A percentile compares a stretch with the other conserved stretches of the same genome.
These are phyloP conservation scores for Hypoxylon cercidicola DNA, from an alignment of 495 filamentous ascomycete genomes.

Conservation along the genomic window DNA sequence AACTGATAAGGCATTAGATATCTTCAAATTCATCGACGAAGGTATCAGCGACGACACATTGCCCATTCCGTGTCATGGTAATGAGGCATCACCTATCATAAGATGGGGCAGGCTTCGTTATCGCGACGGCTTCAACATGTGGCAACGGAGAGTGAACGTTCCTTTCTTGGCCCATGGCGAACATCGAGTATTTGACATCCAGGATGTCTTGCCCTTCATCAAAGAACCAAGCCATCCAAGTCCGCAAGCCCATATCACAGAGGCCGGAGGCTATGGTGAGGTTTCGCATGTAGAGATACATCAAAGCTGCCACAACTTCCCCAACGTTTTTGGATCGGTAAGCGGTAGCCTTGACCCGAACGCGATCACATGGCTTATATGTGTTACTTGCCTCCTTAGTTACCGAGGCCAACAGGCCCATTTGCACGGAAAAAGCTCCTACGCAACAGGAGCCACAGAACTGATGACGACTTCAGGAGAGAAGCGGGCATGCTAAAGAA, in stretches of 20 bases:
- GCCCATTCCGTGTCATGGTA: not conserved
- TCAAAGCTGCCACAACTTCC: conserved; percentile 7
- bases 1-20: not conserved
- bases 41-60: not conserved
- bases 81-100: not conserved
- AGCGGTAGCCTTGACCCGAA: not conserved
- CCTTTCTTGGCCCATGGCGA: conserved; percentile 7
- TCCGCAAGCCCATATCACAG: not conserved
- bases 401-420: conserved; percentile 10
- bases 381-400: not conserved
- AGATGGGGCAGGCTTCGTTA: not conserved
- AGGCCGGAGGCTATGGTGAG: conserved; percentile 11
- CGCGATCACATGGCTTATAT: too few species aligned
- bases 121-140: conserved; percentile 3
- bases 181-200: conserved; percentile 2
- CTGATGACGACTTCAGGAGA: conserved; percentile 4
- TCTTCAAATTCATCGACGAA: conserved; percentile 24
- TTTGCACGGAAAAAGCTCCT: conserved; percentile 17
- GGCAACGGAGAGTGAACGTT: conserved; percentile 19
- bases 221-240: not conserved
- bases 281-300: conserved; percentile 19
- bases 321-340: not conserved
- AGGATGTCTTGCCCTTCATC: conserved; percentile 5
- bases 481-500: conserved; percentile 38
- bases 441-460: not conserved